A percentile compares a stretch with the other conserved stretches of the same genome.
Evolutionary conservation across 1,284 basidiomycete species (phyloP).

Genomic region (Singerocomus rubriflavus): DNA sequence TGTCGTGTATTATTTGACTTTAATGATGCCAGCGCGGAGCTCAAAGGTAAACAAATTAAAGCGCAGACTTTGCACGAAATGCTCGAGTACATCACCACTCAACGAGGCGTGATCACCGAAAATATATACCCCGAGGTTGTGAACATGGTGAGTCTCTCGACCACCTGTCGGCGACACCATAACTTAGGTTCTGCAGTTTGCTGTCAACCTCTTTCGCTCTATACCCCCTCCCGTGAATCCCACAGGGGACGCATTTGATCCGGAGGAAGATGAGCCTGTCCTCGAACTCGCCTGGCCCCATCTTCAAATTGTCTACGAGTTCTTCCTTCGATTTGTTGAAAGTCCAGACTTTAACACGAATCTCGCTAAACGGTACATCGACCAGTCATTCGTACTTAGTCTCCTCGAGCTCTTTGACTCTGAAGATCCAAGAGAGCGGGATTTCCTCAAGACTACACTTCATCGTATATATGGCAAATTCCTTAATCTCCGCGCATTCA

Average conservation of each 20-base stretch:
- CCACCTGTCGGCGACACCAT: slow-evolving; percentile 10
- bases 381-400: slow-evolving; percentile 94
- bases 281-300: slow-evolving; percentile 99
- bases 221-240: slow-evolving; percentile 99
- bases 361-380: slow-evolving; percentile 96
- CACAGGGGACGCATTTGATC: slow-evolving; percentile 96
- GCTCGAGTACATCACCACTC: slow-evolving; percentile 98
- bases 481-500: slow-evolving; percentile 97
- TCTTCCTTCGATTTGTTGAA: slow-evolving; percentile 99
- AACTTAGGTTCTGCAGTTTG: slow-evolving; percentile 60
- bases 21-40: slow-evolving; percentile 94
- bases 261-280: slow-evolving; percentile 99
- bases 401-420: slow-evolving; percentile 98
- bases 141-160: slow-evolving; percentile 72
- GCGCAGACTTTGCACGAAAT: slow-evolving; percentile 97
- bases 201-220: slow-evolving; percentile 96
- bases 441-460: slow-evolving; percentile 98
- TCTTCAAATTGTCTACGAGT: slow-evolving; percentile 99
- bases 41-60: slow-evolving; percentile 98
- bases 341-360: slow-evolving; percentile 99
- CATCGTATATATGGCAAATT: slow-evolving; percentile 99
- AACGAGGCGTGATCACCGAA: slow-evolving; percentile 96
- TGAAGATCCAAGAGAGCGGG: slow-evolving; percentile 97
- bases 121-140: slow-evolving; percentile 99
- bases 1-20: slow-evolving; percentile 98